Conservation (phyloP, 169 alveolate genomes). For the Perkinsus olseni region DNA sequence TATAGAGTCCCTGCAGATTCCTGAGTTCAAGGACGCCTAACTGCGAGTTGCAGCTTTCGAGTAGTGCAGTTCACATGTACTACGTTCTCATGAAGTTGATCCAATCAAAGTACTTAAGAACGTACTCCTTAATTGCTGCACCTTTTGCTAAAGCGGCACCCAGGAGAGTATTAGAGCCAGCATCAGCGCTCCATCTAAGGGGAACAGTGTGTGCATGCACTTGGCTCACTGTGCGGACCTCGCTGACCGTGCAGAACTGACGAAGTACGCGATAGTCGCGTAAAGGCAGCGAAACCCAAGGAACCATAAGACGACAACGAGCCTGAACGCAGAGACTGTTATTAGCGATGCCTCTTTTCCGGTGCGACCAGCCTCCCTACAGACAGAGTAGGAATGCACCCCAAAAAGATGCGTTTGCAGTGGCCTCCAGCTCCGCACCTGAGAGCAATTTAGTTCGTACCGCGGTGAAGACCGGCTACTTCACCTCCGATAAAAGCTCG, state of each 20-base stretch:
- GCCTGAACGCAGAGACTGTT: neutral
- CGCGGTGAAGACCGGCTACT: neutral
- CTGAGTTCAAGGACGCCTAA: neutral
- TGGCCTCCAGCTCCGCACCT: neutral
- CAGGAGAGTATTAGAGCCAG: neutral
- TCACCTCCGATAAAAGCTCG: neutral
- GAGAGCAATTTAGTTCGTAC: neutral
- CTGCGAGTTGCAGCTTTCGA: neutral
- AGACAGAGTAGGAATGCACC: neutral
- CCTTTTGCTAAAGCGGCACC: neutral
- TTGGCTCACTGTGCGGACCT: neutral
- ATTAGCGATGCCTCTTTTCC: neutral
- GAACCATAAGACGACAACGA: neutral
- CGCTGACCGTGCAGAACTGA: neutral
- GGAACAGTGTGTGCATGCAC: neutral
- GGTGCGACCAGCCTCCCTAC: neutral
- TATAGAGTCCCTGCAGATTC: neutral
- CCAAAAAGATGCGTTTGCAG: neutral
- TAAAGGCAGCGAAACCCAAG: neutral
- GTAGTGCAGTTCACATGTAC: neutral
- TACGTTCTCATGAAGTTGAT: neutral
- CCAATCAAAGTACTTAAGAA: neutral
- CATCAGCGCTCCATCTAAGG: neutral
- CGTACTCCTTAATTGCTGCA: neutral
- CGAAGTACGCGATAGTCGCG: neutral